Conservation (phyloP, 345 rosid species). For the Populus tremula region DNA sequence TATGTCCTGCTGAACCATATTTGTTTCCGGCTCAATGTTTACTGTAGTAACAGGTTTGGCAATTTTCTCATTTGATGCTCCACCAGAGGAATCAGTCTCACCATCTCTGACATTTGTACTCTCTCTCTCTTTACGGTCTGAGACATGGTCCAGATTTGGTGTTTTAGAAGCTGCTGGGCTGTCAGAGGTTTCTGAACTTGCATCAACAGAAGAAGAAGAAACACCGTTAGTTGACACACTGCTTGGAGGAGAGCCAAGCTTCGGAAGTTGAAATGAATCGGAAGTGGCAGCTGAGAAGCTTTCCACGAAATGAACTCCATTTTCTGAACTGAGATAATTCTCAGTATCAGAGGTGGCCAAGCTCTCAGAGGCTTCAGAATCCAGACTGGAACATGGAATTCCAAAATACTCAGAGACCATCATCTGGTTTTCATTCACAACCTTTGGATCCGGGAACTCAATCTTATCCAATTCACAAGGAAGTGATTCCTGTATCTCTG, state of each 20-base stretch:
- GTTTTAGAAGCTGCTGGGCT: slow-evolving; percentile 26
- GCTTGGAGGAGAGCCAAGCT: slow-evolving; percentile 76
- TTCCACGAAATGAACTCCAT: slow-evolving; percentile 41
- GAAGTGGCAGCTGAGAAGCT: slow-evolving; percentile 43
- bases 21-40: slow-evolving; percentile 69
- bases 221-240: slow-evolving; percentile 73
- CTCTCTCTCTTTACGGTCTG: slow-evolving; percentile 42
- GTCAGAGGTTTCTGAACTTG: slow-evolving; percentile 57
- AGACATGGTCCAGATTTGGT: slow-evolving; percentile 39
- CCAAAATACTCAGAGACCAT: slow-evolving; percentile 94
- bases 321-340: slow-evolving; percentile 46
- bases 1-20: slow-evolving; percentile 85
- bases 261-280: slow-evolving; percentile 48
- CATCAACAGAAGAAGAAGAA: slow-evolving; percentile 65
- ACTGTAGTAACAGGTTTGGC: slow-evolving; percentile 52
- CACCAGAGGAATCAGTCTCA: slow-evolving; percentile 52
- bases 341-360: slow-evolving; percentile 57
- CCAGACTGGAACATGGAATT: slow-evolving; percentile 52
- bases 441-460: slow-evolving; percentile 95
- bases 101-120: slow-evolving; percentile 36
- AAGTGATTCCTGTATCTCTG: slow-evolving; percentile 46
- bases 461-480: slow-evolving; percentile 64
- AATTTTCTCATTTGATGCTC: slow-evolving; percentile 33
- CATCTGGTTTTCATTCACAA: slow-evolving; percentile 83
- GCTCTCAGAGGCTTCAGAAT: slow-evolving; percentile 67